A percentile compares a stretch with the other conserved stretches of the same genome.
These are phyloP conservation scores for Crotalaria pallida DNA, from an alignment of 306 rosid genomes.

Conservation along the genomic window DNA sequence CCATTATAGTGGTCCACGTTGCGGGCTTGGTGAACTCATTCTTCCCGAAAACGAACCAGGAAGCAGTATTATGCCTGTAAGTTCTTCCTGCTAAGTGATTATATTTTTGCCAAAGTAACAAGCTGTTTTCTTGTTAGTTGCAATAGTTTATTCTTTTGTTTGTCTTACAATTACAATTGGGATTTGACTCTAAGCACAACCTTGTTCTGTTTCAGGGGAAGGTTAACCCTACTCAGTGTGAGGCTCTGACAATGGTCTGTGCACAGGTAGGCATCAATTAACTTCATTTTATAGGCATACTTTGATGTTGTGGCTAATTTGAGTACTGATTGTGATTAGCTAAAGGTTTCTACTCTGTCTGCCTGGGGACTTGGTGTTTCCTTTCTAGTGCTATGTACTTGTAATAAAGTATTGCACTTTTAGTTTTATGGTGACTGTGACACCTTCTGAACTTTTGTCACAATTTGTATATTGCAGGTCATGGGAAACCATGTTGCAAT, in stretches of 20 bases:
- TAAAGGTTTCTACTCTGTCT: not conserved
- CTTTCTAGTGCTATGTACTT: not conserved
- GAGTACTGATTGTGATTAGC: constrained; percentile 1
- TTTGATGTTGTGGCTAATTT: not conserved
- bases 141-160: constrained; percentile 6
- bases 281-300: constrained; percentile 6
- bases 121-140: not conserved
- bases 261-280: constrained; percentile 65
- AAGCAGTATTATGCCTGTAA: constrained; percentile 99
- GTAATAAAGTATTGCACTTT: not conserved
- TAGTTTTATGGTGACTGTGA: not conserved
- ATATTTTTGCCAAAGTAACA: not conserved
- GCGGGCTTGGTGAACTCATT: constrained; percentile 98
- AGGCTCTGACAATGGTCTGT: constrained; percentile 99
- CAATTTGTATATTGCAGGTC: constrained; percentile 46
- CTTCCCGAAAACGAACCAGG: constrained; percentile 99
- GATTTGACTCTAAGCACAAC: constrained; percentile 13
- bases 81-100: constrained; percentile 18
- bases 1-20: constrained; percentile 84
- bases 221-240: constrained; percentile 99
- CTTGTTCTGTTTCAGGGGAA: constrained; percentile 72
- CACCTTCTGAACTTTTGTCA: not conserved
- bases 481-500: constrained; percentile 95
- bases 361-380: not conserved
- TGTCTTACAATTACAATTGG: not conserved